Conservation (phyloP, 345 rosid species). For the Lepidium aucheri region DNA sequence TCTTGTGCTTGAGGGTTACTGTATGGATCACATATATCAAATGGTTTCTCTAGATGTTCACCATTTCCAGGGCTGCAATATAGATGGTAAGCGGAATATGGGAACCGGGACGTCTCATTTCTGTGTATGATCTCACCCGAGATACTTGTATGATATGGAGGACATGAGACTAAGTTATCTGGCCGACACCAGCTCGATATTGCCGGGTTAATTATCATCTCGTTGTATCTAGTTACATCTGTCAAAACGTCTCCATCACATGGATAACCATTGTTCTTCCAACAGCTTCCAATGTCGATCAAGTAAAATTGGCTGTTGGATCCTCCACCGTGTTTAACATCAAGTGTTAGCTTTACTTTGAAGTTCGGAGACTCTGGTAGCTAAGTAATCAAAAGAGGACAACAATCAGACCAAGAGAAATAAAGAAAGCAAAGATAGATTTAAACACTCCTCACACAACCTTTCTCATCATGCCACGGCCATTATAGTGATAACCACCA, state of each 20-base stretch:
- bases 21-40: conserved; percentile 41
- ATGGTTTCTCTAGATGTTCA: conserved; percentile 34
- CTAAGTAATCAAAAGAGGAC: conserved; percentile 3
- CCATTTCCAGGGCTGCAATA: conserved; percentile 45
- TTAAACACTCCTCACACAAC: conserved; percentile 4
- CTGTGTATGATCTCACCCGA: conserved; percentile 32
- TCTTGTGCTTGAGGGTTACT: conserved; percentile 57
- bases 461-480: conserved; percentile 42
- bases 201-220: conserved; percentile 41
- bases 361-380: conserved; percentile 49
- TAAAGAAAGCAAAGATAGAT: neutral
- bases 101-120: conserved; percentile 35
- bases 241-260: conserved; percentile 48
- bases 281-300: conserved; percentile 54
- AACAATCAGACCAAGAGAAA: neutral
- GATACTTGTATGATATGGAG: conserved; percentile 38
- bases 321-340: conserved; percentile 49
- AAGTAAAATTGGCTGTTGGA: conserved; percentile 44
- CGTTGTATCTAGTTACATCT: conserved; percentile 51
- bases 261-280: conserved; percentile 49
- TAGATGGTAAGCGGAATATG: conserved; percentile 43
- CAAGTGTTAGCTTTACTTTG: conserved; percentile 41
- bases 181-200: conserved; percentile 39
- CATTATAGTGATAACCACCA: conserved; percentile 49
- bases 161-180: conserved; percentile 37